Conservation (phyloP, 495 filamentous ascomycete species). For the Tuber calosporum region DNA sequence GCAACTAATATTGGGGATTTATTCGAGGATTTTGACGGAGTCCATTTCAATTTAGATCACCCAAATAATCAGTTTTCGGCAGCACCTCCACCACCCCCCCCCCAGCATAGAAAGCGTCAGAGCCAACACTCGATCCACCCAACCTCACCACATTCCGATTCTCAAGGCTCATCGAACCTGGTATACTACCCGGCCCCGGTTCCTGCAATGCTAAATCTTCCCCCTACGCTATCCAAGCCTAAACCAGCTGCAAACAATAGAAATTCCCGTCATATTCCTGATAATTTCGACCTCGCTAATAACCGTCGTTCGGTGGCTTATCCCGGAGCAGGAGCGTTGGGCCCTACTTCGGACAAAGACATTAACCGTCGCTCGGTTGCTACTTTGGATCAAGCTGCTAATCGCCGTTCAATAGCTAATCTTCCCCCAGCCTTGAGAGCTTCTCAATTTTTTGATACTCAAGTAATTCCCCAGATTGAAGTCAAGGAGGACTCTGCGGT, state of each 20-base stretch:
- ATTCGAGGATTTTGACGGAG: constrained; percentile 91
- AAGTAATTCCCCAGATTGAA: constrained; percentile 20
- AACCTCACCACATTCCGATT: constrained; percentile 43
- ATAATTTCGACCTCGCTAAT: constrained; percentile 11
- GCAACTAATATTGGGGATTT: constrained; percentile 46
- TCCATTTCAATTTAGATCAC: constrained; percentile 59
- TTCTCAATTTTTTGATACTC: constrained; percentile 73
- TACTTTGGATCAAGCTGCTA: constrained; percentile 24
- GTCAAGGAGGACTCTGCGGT: constrained; percentile 38
- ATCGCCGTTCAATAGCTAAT: constrained; percentile 37
- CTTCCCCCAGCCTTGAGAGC: constrained; percentile 86
- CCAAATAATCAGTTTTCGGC: constrained; percentile 7
- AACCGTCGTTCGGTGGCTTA: constrained; percentile 34
- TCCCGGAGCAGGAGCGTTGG: constrained; percentile 26
- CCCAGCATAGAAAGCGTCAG: constrained; percentile 41
- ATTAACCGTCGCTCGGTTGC: constrained; percentile 18
- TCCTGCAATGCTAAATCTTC: constrained; percentile 84
- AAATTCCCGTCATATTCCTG: constrained; percentile 58
- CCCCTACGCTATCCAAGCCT: constrained; percentile 73
- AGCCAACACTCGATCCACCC: constrained; percentile 41
- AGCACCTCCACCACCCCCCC: constrained; percentile 31
- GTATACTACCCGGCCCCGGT: constrained; percentile 93
- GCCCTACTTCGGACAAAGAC: constrained; percentile 39
- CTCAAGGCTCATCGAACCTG: constrained; percentile 51
- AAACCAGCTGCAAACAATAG: constrained; percentile 53